Evolutionary conservation across 2,329 filamentous ascomycete species (phyloP), one percentile per base, ranked within the genome.

Genomic region (Colletotrichum gigasporum): DNA sequence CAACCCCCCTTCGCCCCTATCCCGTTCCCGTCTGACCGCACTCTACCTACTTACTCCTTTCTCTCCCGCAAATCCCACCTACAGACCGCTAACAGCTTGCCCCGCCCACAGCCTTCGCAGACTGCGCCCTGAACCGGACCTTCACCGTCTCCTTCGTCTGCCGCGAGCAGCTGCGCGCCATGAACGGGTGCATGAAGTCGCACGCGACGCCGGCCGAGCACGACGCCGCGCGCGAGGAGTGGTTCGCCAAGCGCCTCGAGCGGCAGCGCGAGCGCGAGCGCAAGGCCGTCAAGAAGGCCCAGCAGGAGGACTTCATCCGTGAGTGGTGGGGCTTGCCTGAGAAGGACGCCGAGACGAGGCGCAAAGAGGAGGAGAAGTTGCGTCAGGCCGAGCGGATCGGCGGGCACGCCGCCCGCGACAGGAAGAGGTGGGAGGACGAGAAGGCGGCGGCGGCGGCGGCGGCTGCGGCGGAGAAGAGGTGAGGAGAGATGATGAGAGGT

Each of bases 161-260:
- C 82, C 90, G 93, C 56, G 80, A 85, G 50, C 86, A 94, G 73
- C 91, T 94, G 72, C 89, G 90, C 67, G 84, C 85, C 34, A 99
- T 99, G 96, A 99, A 99, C 80, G 85, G 83, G 66, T 99, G 96
- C 82, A 97, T 99, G 94, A 85, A 94, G 70, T 79, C 85, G 59
- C 91, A 96, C 80, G 94, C 95, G 58, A 96, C 92, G 68, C 91
- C 90, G 68, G 88, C 86, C 57, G 93, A 96, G 76, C 87, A 96
- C 78, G 96, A 99, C 80, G 89, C 88, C 22, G 96, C 96, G 68
- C 85, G 96, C 54, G 92, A 94, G 77, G 94, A 98, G 75, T 99
- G 96, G 96, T 98, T 98, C 77, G 87, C 89, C 53, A 85, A 87
- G 68, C 86, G 92, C 53, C 83, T 92, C 70, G 87, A 93, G 79